Evolutionary conservation across 345 rosid genomes (phyloP), one percentile per base, ranked within the genome.

Genomic region (Kandelia obovata): DNA sequence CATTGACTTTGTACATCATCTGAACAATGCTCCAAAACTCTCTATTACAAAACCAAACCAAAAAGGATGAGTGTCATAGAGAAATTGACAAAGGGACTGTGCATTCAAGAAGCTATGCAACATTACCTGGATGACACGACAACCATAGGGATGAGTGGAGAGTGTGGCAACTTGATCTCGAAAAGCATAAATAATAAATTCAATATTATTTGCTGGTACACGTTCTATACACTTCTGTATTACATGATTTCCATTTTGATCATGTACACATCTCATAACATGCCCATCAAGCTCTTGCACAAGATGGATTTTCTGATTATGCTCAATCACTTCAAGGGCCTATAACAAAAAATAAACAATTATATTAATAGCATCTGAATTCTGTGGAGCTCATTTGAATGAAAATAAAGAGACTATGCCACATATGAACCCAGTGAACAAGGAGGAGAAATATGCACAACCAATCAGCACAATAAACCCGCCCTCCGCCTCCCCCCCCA

Each of bases 251-350:
- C 99, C 99, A 57, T 96, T 96, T 79, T 96, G 98, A 79, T 96
- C 99, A 71, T 85, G 87, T 55, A 96, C 98, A 73, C 99, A 96
- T 82, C 79, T 84, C 90, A 90, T 80, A 70, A 92, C 88, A 73
- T 96, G 87, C 55, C 97, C 96, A 74, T 92, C 98, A 46, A 96
- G 93, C 83, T 96, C 99, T 70, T 74, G 85, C 59, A 88, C 89
- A 21, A 96, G 84, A 67, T 70, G 82, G 23, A 77, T 78, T 80
- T 90, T 96, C 80, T 92, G 98, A 81, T 92, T 92, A 64, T 79
- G 85, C 71, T 92, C 99, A 75, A 92, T 92, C 78, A 92, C 98
- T 77, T 96, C 98, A 67, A 96, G 89, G 21, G 99, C 99, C 99
- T 95, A 76, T 61, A 62, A 60, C 6, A 73, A 81, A 37, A 37